Evolutionary conservation across 345 rosid species (phyloP), one percentile per base, ranked within the genome.

Genomic region (Firmiana major): DNA sequence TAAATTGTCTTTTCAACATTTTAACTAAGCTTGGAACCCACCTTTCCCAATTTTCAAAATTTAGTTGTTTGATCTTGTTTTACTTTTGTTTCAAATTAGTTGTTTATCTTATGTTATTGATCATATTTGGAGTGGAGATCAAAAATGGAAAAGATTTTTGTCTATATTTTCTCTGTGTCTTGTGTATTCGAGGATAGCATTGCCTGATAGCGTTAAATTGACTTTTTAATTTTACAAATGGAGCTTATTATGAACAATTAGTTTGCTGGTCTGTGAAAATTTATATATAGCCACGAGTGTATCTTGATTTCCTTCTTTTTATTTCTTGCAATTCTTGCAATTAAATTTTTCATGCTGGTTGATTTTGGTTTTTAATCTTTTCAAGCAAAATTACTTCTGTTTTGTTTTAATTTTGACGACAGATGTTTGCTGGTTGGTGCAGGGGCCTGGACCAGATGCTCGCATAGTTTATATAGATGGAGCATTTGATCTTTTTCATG

Each of bases 401-500:
- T 13, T 1, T 57, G 12, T 12, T 28, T 16, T 28, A 24, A 17
- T 73, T 8, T 31, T 73, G 54, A 70, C 3, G 28, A 22, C 16
- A n/a, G 1, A 22, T 21, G 8, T n/a, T 26, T 60, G 17, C 55
- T 67, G 79, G 70, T 79, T 70, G 69, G 69, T 81, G 80, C 80
- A 91, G 97, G 91, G 90, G n/a, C 90, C 97, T 0, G 90, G 89
- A 67, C 87, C 87, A 31, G 87, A 87, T 81, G 89, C 94, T 73
- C 91, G 87, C 53, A 85, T 91, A 74, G 77, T 91, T 79, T 91
- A 91, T 76, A 90, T 91, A 12, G 97, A 85, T 77, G 97, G 97
- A 48, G 97, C 92, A 58, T 91, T 91, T 81, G 97, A 91, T 85
- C 91, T 91, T 75, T 91, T 91, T 80, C 94, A 90, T 85, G 97